Evolutionary conservation across 345 rosid genomes (phyloP).

Genomic region (Erysimum cheiranthoides): DNA sequence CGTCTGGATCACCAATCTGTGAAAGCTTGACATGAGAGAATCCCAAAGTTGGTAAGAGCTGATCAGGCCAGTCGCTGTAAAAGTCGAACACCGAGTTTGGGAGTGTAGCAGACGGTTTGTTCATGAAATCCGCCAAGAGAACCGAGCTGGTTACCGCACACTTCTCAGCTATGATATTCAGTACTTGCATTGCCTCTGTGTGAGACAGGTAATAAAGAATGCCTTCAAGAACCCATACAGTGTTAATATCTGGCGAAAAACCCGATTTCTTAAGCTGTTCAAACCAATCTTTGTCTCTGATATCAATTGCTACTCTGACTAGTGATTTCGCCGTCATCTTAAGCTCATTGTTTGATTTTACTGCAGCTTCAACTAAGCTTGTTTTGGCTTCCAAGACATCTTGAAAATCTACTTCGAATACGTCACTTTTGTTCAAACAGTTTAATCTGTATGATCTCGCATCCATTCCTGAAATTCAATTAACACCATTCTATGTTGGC

Average conservation of each 20-base stretch:
- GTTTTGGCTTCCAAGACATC: slow-evolving; percentile 74
- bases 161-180: slow-evolving; percentile 78
- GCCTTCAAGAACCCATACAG: slow-evolving; percentile 95
- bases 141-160: slow-evolving; percentile 64
- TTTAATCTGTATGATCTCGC: slow-evolving; percentile 80
- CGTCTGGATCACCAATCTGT: slow-evolving; percentile 94
- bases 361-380: slow-evolving; percentile 68
- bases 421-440: slow-evolving; percentile 70
- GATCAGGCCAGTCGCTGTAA: slow-evolving; percentile 96
- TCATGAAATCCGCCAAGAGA: slow-evolving; percentile 97
- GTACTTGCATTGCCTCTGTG: slow-evolving; percentile 84
- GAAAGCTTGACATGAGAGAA: slow-evolving; percentile 85
- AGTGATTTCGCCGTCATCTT: slow-evolving; percentile 71
- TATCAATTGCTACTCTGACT: slow-evolving; percentile 78
- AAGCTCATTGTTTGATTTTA: slow-evolving; percentile 52
- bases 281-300: slow-evolving; percentile 72
- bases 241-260: slow-evolving; percentile 65
- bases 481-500: not conserved
- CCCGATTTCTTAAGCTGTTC: slow-evolving; percentile 78
- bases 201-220: slow-evolving; percentile 86
- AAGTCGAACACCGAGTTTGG: slow-evolving; percentile 78
- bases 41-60: slow-evolving; percentile 82
- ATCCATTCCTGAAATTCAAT: slow-evolving; percentile 76
- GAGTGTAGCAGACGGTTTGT: slow-evolving; percentile 74
- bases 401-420: slow-evolving; percentile 88